Evolutionary conservation across 2,329 filamentous ascomycete genomes (phyloP).

Genomic region (Aspergillus transmontanensis): DNA sequence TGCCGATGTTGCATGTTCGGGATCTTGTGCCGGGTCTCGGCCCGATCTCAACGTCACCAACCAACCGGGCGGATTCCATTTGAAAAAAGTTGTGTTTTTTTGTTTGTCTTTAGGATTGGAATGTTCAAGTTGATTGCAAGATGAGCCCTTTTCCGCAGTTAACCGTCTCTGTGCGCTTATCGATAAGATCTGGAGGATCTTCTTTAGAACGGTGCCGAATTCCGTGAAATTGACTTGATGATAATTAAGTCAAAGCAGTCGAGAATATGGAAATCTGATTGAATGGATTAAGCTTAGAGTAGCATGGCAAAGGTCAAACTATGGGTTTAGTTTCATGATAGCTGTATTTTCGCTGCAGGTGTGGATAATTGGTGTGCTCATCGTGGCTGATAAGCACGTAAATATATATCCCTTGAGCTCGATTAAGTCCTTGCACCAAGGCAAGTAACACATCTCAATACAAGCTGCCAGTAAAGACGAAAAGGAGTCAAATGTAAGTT

Average conservation of each 20-base stretch:
- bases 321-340: neutral
- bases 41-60: neutral
- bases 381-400: neutral
- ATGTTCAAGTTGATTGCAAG: fast-evolving
- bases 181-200: neutral
- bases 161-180: neutral
- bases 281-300: neutral
- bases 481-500: neutral
- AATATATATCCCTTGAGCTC: neutral
- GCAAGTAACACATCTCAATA: neutral
- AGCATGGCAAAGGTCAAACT: neutral
- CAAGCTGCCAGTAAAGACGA: neutral
- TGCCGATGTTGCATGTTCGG: neutral
- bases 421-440: neutral
- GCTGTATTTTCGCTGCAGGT: neutral
- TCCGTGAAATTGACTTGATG: neutral
- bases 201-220: neutral
- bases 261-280: too few species aligned
- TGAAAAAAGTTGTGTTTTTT: too few species aligned
- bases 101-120: too few species aligned
- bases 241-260: neutral
- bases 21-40: neutral
- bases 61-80: neutral
- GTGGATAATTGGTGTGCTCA: too few species aligned
- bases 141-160: neutral